These are phyloP conservation scores for Ustilago trichophora DNA, from an alignment of 1,284 basidiomycete genomes.

Conservation along the genomic window DNA sequence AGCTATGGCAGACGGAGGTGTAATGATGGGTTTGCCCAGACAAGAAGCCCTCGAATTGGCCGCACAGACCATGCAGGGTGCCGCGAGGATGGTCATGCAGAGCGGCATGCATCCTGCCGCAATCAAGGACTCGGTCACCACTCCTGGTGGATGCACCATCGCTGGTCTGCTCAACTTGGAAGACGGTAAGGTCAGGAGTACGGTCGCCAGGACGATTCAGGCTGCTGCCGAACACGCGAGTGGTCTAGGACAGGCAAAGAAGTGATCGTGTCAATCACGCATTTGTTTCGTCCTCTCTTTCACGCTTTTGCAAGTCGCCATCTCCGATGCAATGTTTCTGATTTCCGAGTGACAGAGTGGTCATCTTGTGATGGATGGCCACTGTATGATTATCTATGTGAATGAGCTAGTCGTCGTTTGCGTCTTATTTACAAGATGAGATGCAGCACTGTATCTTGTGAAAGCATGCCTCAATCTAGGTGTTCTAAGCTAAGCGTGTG, in stretches of 20 bases:
- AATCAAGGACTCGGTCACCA: slow-evolving; percentile 97
- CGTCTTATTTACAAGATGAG: too few species aligned
- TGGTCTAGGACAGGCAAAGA: slow-evolving; percentile 57
- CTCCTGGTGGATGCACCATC: slow-evolving; percentile 98
- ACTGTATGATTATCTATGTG: slow-evolving; percentile 2
- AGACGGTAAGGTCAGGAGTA: slow-evolving; percentile 91
- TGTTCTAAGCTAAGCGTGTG: too few species aligned
- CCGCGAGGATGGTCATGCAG: slow-evolving; percentile 93
- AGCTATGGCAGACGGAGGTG: slow-evolving; percentile 98
- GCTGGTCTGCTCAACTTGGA: slow-evolving; percentile 93
- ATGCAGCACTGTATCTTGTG: too few species aligned
- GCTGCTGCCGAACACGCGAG: slow-evolving; percentile 66
- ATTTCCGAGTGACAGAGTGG: too few species aligned
- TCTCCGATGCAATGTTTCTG: slow-evolving; percentile 1
- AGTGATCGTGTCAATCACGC: slow-evolving; percentile 2
- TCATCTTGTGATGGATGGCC: too few species aligned
- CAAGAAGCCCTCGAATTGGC: slow-evolving; percentile 93
- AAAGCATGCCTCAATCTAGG: too few species aligned
- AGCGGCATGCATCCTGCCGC: slow-evolving; percentile 90
- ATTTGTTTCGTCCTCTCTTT: too few species aligned
- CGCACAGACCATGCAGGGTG: slow-evolving; percentile 94
- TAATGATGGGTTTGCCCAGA: slow-evolving; percentile 99
- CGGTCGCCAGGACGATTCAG: slow-evolving; percentile 94
- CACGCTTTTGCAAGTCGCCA: too few species aligned
- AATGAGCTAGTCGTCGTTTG: not conserved